Evolutionary conservation across 225 moss, liverwort and hornwort species (phyloP).

Genomic region (Lunularia cruciata): DNA sequence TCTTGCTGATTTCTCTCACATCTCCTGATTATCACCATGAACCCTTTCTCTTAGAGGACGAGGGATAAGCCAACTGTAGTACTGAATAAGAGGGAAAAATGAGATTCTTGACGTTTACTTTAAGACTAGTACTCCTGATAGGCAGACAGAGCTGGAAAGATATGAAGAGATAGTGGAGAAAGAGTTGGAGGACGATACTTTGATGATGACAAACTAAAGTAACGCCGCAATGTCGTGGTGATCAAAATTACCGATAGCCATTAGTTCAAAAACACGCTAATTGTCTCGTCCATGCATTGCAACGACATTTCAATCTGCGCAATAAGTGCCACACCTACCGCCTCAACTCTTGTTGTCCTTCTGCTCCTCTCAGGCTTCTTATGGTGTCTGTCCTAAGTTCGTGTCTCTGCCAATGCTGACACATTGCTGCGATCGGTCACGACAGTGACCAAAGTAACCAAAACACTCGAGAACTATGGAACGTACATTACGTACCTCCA

Average conservation of each 20-base stretch:
- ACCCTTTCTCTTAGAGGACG: too few relatives aligned
- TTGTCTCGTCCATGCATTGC: conserved; percentile 3
- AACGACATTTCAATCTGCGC: not conserved
- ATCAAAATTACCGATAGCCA: not conserved
- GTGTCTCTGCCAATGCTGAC: conserved; percentile 3
- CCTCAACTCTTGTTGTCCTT: conserved; percentile 1
- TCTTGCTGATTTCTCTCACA: too few relatives aligned
- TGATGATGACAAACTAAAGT: too few relatives aligned
- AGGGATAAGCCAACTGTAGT: too few relatives aligned
- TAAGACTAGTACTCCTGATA: too few relatives aligned
- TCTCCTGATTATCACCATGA: too few relatives aligned
- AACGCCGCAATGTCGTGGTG: not conserved
- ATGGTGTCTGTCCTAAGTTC: not conserved
- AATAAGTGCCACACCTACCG: conserved; percentile 19
- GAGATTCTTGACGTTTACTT: too few relatives aligned
- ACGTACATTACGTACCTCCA: not conserved
- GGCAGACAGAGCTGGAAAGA: too few relatives aligned
- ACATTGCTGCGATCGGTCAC: not conserved
- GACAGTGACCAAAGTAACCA: too few relatives aligned
- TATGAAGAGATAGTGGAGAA: conserved; percentile 11
- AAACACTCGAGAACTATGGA: not conserved
- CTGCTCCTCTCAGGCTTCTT: not conserved
- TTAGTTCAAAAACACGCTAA: not conserved
- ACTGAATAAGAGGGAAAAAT: too few relatives aligned
- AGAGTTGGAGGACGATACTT: conserved; percentile 2